phyloP scores from a whole-genome alignment of 2,329 filamentous ascomycete species.

The Polychaeton citri region DNA sequence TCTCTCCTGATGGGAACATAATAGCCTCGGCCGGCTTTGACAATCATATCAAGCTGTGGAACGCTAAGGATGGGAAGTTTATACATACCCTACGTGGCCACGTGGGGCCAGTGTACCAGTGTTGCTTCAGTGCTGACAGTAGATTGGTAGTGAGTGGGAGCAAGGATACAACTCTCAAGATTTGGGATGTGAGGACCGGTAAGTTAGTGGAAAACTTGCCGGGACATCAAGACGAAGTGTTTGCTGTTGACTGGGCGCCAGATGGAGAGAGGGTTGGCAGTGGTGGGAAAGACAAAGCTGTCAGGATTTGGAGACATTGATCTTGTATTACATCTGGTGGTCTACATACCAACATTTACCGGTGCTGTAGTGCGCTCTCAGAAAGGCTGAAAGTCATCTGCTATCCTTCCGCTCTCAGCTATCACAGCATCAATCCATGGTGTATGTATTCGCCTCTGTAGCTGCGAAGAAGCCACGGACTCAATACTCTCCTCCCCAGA shows the following conservation, averaged over 20 bases:
- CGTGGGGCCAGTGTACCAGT: constrained; percentile 83
- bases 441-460: no score
- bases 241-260: constrained; percentile 87
- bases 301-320: constrained; percentile 52
- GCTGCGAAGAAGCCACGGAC: no score
- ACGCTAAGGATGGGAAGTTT: constrained; percentile 61
- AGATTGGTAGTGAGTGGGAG: constrained; percentile 75
- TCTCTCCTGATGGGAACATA: constrained; percentile 76
- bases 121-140: constrained; percentile 83
- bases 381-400: no score
- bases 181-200: constrained; percentile 79
- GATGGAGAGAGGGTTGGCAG: constrained; percentile 82
- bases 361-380: no score
- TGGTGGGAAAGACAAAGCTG: constrained; percentile 79
- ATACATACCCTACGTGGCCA: constrained; percentile 80
- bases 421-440: no score
- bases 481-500: no score
- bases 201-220: constrained; percentile 75
- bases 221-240: constrained; percentile 85
- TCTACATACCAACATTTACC: no score
- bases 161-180: constrained; percentile 87
- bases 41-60: constrained; percentile 91
- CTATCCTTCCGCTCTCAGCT: no score
- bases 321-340: neutral
- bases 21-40: constrained; percentile 88